Base-by-base conservation (phyloP, 1,284 basidiomycete species). In the Ustilago vetiveriae region DNA sequence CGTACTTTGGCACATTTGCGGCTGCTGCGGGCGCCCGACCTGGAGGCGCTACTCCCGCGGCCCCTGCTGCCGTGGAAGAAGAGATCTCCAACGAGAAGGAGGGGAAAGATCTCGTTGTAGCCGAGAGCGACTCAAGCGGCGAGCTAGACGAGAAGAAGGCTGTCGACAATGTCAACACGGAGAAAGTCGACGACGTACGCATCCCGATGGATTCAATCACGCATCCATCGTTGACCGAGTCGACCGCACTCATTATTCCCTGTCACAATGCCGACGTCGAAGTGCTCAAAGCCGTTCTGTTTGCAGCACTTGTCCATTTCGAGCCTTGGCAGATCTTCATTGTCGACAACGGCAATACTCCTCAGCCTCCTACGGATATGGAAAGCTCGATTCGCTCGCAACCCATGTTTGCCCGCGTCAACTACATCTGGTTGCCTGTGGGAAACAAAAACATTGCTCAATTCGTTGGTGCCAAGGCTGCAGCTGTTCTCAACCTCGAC, bases 371-470 rank as follows among this genome's bases (percentile, higher is more conserved):
- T 8, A 41, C 21, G 2, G 41, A 56, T 21, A 42, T 60, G 49
- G 62, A 65, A 32, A 21, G 19, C 22, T 39, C 43, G 9, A 53
- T 65, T 19, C 53, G 62, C 8, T 35, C 47, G 7, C 62, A 65
- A 16, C 62, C 62, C 24, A 60, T 67, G 48, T 56, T 60, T 38
- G 23, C 50, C 1, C 52, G 57, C 9, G 41, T 67, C 64, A 67
- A 67, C 45, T 67, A 67, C 56, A 52, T 67, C 41, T 67, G 64
- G 64, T 41, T 55, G 16, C 57, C 52, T 24, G 33, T 60, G 13
- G 64, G 57, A 6, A 67, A 67, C 64, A 67, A 67, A 36, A 67
- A 60, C 52, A 60, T 67, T 26, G 56, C 64, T 13, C 56, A 67
- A 40, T 67, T 60, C 16, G 64, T 67, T 35, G 57, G 64, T 19